Evolutionary conservation across 164 flowering plant genomes (phyloP).

Genomic region (Annona squamosa): DNA sequence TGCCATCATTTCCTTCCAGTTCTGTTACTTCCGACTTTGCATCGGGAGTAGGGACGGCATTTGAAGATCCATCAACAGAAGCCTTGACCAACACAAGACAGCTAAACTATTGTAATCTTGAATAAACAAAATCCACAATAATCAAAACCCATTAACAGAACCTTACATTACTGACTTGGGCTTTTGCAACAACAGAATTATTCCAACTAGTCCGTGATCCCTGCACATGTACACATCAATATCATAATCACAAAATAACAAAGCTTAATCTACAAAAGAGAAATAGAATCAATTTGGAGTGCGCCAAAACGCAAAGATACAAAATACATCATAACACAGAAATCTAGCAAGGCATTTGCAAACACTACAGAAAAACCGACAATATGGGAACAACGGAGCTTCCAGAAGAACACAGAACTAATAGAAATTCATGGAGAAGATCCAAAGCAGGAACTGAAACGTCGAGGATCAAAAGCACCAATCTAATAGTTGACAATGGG

Average conservation of each 20-base stretch:
- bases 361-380: too few relatives aligned
- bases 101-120: constrained; percentile 20
- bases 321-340: too few relatives aligned
- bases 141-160: constrained; percentile 20
- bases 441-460: too few relatives aligned
- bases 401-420: too few relatives aligned
- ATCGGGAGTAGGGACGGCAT: constrained; percentile 25
- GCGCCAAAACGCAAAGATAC: too few relatives aligned
- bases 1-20: constrained; percentile 25
- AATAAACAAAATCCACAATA: constrained; percentile 23
- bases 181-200: constrained; percentile 29
- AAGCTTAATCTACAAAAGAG: too few relatives aligned
- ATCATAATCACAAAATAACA: neutral
- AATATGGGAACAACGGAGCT: too few relatives aligned
- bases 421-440: too few relatives aligned
- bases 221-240: constrained; percentile 13
- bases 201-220: constrained; percentile 25
- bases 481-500: too few relatives aligned
- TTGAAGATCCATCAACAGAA: constrained; percentile 39
- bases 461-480: too few relatives aligned
- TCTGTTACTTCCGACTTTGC: constrained; percentile 20
- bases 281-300: too few relatives aligned
- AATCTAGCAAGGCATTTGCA: too few relatives aligned
- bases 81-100: constrained; percentile 45
- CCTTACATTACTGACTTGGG: constrained; percentile 52